phyloP scores from a whole-genome alignment of 2,329 filamentous ascomycete genomes.

The Microdochium nivale region DNA sequence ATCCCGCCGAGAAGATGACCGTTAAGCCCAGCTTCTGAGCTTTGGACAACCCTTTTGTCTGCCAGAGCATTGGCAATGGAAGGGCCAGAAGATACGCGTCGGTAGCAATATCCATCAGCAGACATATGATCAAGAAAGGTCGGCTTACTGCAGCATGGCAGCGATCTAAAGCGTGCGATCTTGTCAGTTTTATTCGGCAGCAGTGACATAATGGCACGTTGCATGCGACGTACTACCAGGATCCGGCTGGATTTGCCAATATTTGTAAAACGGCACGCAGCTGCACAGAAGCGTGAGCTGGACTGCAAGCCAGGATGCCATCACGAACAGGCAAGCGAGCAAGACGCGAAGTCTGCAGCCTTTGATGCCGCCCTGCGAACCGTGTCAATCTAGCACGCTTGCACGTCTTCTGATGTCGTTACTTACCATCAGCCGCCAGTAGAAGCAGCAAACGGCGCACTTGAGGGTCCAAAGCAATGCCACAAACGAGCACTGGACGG shows the following conservation, averaged over 20 bases:
- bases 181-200: not conserved
- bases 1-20: constrained; percentile 3
- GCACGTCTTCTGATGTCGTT: not conserved
- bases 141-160: constrained; percentile 5
- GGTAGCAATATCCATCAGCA: constrained; percentile 5
- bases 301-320: constrained; percentile 4
- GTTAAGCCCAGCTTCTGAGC: constrained; percentile 1
- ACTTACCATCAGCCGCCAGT: constrained; percentile 6
- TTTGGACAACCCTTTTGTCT: not conserved
- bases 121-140: constrained; percentile 2
- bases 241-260: constrained; percentile 9
- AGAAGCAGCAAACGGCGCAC: constrained; percentile 5
- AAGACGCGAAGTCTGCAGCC: constrained; percentile 3
- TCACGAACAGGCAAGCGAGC: constrained; percentile 2
- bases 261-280: constrained; percentile 6
- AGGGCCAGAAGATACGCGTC: constrained; percentile 6
- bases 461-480: constrained; percentile 7
- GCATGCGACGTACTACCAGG: constrained; percentile 9
- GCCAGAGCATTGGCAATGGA: constrained; percentile 6
- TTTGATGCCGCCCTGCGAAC: constrained; percentile 1
- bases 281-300: constrained; percentile 3
- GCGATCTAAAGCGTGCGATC: constrained; percentile 1
- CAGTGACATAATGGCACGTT: not conserved
- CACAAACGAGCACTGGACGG: constrained; percentile 3
- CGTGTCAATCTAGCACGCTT: not conserved